Percentiles rank a stretch among this genome's conserved stretches.
Conservation (phyloP, 768 basidiomycete genomes). For the Paxillus rubicundulus region DNA sequence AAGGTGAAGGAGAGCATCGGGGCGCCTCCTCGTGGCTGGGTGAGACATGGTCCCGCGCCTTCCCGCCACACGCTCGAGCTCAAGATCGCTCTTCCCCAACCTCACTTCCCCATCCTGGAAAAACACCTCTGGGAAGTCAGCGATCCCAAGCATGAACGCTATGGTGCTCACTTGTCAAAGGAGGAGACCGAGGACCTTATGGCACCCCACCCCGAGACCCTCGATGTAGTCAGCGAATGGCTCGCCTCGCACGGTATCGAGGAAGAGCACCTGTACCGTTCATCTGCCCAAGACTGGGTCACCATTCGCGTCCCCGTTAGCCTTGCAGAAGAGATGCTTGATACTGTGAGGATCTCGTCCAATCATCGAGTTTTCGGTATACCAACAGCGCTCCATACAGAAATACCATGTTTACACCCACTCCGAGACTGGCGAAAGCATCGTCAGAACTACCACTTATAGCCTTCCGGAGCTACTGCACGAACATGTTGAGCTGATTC, state of each 20-base stretch:
- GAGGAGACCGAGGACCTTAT: constrained; percentile 63
- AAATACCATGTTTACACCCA: constrained; percentile 65
- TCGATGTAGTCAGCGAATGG: constrained; percentile 60
- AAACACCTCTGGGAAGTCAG: constrained; percentile 56
- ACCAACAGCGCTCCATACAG: constrained; percentile 29
- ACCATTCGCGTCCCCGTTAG: constrained; percentile 54
- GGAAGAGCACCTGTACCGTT: constrained; percentile 47
- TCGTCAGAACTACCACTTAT: constrained; percentile 68
- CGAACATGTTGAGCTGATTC: constrained; percentile 62
- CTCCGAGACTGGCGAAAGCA: constrained; percentile 45
- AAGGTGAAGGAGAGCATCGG: constrained; percentile 50
- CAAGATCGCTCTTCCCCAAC: constrained; percentile 57
- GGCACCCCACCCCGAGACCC: constrained; percentile 52
- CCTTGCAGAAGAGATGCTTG: constrained; percentile 67
- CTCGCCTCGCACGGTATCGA: constrained; percentile 52
- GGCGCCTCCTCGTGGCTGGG: constrained; percentile 49
- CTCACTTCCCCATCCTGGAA: constrained; percentile 49
- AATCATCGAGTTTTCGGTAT: not conserved
- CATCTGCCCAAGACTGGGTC: constrained; percentile 71
- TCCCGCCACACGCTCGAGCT: constrained; percentile 48
- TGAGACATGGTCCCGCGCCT: constrained; percentile 40
- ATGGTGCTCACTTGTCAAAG: constrained; percentile 59
- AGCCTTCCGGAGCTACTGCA: constrained; percentile 60
- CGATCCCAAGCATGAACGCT: constrained; percentile 52
- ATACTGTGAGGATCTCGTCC: constrained; percentile 46